phyloP scores from a whole-genome alignment of 148 eudicot genomes.

The Simmondsia chinensis region DNA sequence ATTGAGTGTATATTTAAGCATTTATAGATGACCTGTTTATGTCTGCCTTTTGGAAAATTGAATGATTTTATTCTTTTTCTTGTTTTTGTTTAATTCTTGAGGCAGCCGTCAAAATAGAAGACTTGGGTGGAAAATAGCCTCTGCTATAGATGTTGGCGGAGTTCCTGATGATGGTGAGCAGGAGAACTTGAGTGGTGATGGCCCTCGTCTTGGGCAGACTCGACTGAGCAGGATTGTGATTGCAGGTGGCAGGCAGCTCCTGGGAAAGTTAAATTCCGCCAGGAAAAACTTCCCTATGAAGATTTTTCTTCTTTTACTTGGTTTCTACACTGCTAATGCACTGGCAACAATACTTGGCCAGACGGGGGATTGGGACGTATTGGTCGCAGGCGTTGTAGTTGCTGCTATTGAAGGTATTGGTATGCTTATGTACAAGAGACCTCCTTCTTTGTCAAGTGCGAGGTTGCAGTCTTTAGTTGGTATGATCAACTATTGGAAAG shows the following conservation, averaged over 20 bases:
- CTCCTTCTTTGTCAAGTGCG: slow-evolving; percentile 21
- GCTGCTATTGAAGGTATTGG: slow-evolving; percentile 97
- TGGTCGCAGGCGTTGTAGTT: slow-evolving; percentile 91
- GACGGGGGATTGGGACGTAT: slow-evolving; percentile 95
- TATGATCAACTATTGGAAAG: slow-evolving; percentile 90
- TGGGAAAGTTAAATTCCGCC: slow-evolving; percentile 67
- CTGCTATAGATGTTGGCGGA: slow-evolving; percentile 73
- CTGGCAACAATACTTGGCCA: slow-evolving; percentile 93
- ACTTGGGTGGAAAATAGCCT: slow-evolving; percentile 36
- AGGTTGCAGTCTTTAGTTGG: slow-evolving; percentile 60
- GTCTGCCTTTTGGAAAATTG: background rate
- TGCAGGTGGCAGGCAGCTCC: slow-evolving; percentile 64
- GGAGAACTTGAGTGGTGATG: slow-evolving; percentile 31
- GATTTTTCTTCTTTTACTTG: slow-evolving; percentile 76
- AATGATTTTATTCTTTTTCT: background rate
- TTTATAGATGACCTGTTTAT: background rate
- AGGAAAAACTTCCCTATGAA: slow-evolving; percentile 90
- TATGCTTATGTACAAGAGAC: slow-evolving; percentile 77
- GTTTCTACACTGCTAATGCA: slow-evolving; percentile 96
- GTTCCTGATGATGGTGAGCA: slow-evolving; percentile 38
- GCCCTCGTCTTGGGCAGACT: slow-evolving; percentile 52
- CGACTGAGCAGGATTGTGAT: slow-evolving; percentile 76
- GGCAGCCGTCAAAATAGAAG: slow-evolving; percentile 31
- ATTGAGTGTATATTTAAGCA: no score
- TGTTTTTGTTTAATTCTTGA: background rate